Base-by-base conservation (phyloP, 306 rosid genomes). In the Dryas alaskensis region DNA sequence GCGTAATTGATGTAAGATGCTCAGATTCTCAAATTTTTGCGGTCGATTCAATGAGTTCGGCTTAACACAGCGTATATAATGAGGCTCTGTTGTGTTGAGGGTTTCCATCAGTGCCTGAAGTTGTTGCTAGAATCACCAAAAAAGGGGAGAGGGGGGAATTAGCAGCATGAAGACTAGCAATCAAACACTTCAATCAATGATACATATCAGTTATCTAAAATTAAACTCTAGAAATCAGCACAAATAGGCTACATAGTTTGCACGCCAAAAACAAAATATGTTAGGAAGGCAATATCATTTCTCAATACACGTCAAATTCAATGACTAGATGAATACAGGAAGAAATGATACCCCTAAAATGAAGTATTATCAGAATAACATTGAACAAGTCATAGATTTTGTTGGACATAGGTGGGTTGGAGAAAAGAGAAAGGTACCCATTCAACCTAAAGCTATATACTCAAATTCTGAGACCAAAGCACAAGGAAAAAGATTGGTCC, bases 21-120 rank as follows among this genome's bases (percentile, higher is more conserved):
- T 94, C 73, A 74, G 79, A 77, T 84, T 94, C 89, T 94, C 98
- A 84, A 94, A 94, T 54, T 79, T 86, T 55, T 94, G 98, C 0
- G 98, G 96, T 58, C 50, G 94, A 81, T 94, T 94, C 80, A 88
- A 80, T 71, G 96, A 91, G 81, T 91, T 94, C 48, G 98, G 98
- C 83, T 94, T 94, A 86, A 94, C 97, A 68, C 98, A 94, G 46
- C 98, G 92, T 73, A 94, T 79, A 82, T 94, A 94, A 83, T 94
- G 97, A 72, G 98, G 98, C 84, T 94, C 96, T 43, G 98, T 94
- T 63, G 83, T 73, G 63, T 82, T 88, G 59, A 94, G 92, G 67
- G 90, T 89, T 90, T 89, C 93, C 98, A 94, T 94, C 73, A 94
- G 88, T n/a, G 98, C 87, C 81, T 91, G 96, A 69, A 91, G 98